phyloP scores from a whole-genome alignment of 495 filamentous ascomycete species.

The Neurospora intermedia region DNA sequence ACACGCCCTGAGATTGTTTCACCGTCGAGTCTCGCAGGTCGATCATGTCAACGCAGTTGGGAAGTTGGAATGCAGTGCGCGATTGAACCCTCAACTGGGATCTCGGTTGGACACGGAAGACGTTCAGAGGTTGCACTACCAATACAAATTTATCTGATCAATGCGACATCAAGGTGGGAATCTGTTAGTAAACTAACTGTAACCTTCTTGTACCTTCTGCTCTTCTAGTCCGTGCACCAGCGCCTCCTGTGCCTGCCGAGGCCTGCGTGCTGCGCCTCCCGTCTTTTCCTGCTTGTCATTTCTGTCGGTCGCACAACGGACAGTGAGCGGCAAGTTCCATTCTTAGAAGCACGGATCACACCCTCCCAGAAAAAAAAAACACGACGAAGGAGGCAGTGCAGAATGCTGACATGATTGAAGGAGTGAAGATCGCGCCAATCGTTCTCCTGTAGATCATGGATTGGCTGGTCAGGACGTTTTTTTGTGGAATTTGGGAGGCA shows the following conservation, averaged over 20 bases:
- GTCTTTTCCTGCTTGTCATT: not conserved
- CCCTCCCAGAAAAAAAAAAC: not conserved
- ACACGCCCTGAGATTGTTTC: not conserved
- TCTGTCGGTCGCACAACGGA: not conserved
- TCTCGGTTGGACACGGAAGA: not conserved
- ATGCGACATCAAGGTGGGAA: accelerated
- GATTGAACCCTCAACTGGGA: not conserved
- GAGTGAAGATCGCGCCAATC: not conserved
- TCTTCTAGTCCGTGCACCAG: not conserved
- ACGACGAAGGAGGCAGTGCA: not conserved
- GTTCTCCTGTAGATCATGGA: not conserved
- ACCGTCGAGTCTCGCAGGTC: not conserved
- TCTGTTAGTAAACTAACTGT: not conserved
- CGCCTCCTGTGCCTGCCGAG: not conserved
- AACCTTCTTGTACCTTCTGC: not conserved
- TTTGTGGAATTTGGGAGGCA: not conserved
- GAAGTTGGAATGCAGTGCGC: too few species aligned
- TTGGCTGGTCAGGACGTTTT: not conserved
- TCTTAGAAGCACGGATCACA: not conserved
- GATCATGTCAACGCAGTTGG: not conserved
- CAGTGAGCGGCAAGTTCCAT: not conserved
- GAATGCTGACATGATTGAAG: not conserved
- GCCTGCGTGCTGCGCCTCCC: not conserved
- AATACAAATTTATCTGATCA: not conserved
- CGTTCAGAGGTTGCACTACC: not conserved